Base-by-base conservation (phyloP, 75 land plant species). In the Sequoiadendron giganteum region DNA sequence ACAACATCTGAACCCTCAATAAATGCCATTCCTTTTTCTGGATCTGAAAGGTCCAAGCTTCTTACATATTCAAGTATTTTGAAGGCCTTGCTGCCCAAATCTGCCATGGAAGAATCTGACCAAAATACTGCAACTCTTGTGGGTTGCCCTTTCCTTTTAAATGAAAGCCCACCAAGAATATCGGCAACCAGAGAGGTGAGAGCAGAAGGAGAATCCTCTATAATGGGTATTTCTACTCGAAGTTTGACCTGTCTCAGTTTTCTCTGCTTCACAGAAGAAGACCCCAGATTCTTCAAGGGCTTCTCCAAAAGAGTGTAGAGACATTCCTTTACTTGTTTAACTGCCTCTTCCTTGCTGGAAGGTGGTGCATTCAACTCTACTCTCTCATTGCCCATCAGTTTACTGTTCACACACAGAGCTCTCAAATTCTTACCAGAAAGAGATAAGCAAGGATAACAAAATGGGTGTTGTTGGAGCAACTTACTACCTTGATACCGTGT, bases 221-320 rank as follows among this genome's bases (percentile, higher is more conserved):
- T 42, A 83, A 98, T 92, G 15, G 99, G 99, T 34, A 98, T 90
- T 82, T 98, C 99, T 32, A 95, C 91, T 10, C 93, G 89, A 84
- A 93, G 91, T 54, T 94, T 91, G 39, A 92, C 88, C 85, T 98
- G 99, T 86, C 90, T 90, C 40, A 82, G 87, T 87, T 93, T 95
- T 91, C 89, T 93, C 89, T 95, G 93, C 87, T 95, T 95, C 84
- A 89, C 91, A 19, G 91, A 85, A 52, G 91, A 55, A 30, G 94
- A 92, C 36, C 87, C 92, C 34, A 93, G 90, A 86, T 93, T 92
- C 89, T 92, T 95, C 83, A 98, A 91, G 25, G 95, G 94, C 88
- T 94, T 95, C 49, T 93, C 91, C 30, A 98, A 84, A 58, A 95
- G 80, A 52, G 90, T 25, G 49, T 94, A 91, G 76, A 98, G 91